Evolutionary conservation across 306 rosid genomes (phyloP), one percentile per base, ranked within the genome.

Genomic region (Amphicarpaea edgeworthii): DNA sequence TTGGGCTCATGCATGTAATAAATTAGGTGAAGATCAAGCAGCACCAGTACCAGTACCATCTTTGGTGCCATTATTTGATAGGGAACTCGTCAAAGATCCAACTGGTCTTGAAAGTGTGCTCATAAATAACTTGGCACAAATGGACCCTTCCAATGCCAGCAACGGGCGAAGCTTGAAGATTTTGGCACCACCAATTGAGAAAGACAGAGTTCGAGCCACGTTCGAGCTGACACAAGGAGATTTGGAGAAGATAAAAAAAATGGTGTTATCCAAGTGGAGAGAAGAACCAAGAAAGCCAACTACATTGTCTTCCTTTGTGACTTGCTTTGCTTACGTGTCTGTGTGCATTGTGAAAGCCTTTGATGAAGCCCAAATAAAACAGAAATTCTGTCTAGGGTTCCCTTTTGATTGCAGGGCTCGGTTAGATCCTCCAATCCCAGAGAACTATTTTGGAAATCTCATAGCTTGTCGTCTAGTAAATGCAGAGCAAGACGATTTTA

Each of bases 1-100:
- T 2, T 90, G 96, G 91, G 88, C 87, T 68, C 54, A 63, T 30
- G 11, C 66, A 2, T 82, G 83, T 62, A 71, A 19, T 62, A 71
- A 19, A 2, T 1, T 21, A 0, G n/a, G 3, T 3, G 63, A 59
- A 37, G 38, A 1, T 0, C 12, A 50, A 30, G 3, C 34, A 26
- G 3, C 30, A 26, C 30, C 30, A n/a, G n/a, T n/a, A 34, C 8
- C 40, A n/a, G n/a, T n/a, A 34, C 1, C 8, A 43, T 19, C 78
- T 34, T n/a, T 81, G 54, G 2, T 10, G 16, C 83, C 76, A 0
- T 83, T 79, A n/a, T 51, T 77, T 1, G 87, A 86, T 24, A 78
- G 91, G 40, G 60, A 72, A 0, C 16, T 71, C 3, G 53, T 89
- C 74, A 42, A 77, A 8, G 93, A 90, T 28, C 77, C 87, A 14